phyloP scores from a whole-genome alignment of 371 early-diverging fungal species.

The Batrachochytrium dendrobatidis region DNA sequence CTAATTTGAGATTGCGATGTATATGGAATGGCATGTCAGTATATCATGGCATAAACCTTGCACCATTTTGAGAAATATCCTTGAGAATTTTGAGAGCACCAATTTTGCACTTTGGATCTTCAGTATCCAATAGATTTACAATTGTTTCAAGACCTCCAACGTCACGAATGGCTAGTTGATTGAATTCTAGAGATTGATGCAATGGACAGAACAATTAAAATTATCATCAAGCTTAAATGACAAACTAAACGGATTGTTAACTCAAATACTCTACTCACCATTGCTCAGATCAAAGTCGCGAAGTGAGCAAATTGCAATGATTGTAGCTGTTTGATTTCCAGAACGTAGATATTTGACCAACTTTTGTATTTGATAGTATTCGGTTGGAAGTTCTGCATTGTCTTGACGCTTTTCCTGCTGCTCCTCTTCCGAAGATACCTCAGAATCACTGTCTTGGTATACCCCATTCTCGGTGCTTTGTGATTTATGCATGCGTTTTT shows the following conservation, averaged over 20 bases:
- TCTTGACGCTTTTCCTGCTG: constrained; percentile 45
- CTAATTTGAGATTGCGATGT: not conserved
- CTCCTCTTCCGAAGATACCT: constrained; percentile 43
- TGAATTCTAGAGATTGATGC: constrained; percentile 26
- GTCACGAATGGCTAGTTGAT: constrained; percentile 51
- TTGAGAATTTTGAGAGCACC: constrained; percentile 48
- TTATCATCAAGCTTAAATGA: too few relatives aligned
- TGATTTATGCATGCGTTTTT: constrained; percentile 1
- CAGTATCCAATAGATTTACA: constrained; percentile 51
- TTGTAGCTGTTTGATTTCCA: constrained; percentile 55
- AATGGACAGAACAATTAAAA: too few relatives aligned
- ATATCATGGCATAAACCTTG: too few relatives aligned
- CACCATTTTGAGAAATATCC: constrained; percentile 48
- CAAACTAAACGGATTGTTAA: too few relatives aligned
- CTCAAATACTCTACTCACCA: too few relatives aligned
- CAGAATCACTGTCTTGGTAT: constrained; percentile 33
- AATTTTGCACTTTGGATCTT: constrained; percentile 50
- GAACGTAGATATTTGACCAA: constrained; percentile 46
- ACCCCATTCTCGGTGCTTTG: constrained; percentile 30
- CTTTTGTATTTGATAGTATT: constrained; percentile 54
- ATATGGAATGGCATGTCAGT: not conserved
- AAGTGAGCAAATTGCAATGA: constrained; percentile 53
- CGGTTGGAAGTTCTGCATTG: constrained; percentile 45
- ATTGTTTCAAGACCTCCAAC: constrained; percentile 51
- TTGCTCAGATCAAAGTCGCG: constrained; percentile 49